Conservation (phyloP, 352 stramenopile species). For the Phytopythium oedochilum region DNA sequence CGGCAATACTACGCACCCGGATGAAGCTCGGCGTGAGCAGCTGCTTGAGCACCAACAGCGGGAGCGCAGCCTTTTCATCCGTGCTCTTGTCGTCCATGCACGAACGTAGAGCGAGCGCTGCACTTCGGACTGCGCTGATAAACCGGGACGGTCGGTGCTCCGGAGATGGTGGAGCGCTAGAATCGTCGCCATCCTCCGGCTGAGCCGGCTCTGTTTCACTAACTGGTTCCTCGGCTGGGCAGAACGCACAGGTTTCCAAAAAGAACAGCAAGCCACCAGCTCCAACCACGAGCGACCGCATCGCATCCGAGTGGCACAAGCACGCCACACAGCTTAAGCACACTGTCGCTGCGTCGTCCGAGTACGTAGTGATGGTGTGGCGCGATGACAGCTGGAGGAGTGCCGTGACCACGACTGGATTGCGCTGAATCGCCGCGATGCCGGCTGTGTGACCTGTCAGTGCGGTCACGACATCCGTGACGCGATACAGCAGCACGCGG, state of each 20-base stretch:
- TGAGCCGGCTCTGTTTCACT: background rate
- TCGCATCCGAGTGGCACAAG: constrained; percentile 55
- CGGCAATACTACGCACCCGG: constrained; percentile 25
- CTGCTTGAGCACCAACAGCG: constrained; percentile 67
- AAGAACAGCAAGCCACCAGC: constrained; percentile 62
- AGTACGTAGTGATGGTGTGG: constrained; percentile 55
- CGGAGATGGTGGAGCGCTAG: constrained; percentile 11
- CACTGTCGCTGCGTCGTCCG: constrained; percentile 48
- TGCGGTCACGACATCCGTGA: constrained; percentile 58
- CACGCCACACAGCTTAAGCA: constrained; percentile 55
- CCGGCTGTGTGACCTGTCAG: constrained; percentile 35
- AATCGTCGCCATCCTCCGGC: background rate
- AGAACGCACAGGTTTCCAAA: constrained; percentile 63
- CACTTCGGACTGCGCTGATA: constrained; percentile 46
- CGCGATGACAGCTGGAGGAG: constrained; percentile 57
- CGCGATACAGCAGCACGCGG: constrained; percentile 59
- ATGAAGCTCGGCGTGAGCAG: constrained; percentile 77
- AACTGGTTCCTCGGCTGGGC: constrained; percentile 34
- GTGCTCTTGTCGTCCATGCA: constrained; percentile 42
- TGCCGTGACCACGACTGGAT: constrained; percentile 49
- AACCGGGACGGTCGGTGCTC: constrained; percentile 33
- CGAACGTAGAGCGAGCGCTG: constrained; percentile 49
- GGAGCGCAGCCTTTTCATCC: constrained; percentile 11
- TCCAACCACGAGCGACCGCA: constrained; percentile 51
- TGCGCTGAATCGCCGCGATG: constrained; percentile 44